Percentiles rank a stretch among this genome's conserved stretches.
phyloP scores from a whole-genome alignment of 208 protist genomes.

The Trypanosoma rangeli region DNA sequence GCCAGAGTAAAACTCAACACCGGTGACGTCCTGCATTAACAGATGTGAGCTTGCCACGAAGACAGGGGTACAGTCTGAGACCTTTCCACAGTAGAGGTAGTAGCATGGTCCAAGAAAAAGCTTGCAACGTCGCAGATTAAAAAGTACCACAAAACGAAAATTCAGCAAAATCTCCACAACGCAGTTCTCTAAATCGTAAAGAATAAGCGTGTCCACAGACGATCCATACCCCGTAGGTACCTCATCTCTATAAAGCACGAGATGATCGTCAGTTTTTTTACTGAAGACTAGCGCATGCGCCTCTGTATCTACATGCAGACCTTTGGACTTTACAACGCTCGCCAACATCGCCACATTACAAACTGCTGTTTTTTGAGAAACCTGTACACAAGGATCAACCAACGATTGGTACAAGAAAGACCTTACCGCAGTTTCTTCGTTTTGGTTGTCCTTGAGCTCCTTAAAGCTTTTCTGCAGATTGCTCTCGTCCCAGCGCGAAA shows the following conservation, averaged over 20 bases:
- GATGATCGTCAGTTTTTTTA: slow-evolving; percentile 25
- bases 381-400: neutral
- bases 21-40: slow-evolving; percentile 27
- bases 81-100: slow-evolving; percentile 42
- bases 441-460: neutral
- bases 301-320: slow-evolving; percentile 22
- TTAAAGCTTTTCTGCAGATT: too few relatives aligned
- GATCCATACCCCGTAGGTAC: slow-evolving; percentile 27
- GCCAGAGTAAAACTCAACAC: slow-evolving; percentile 28
- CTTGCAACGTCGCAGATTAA: slow-evolving; percentile 44
- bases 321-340: slow-evolving; percentile 10
- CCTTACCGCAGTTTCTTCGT: neutral
- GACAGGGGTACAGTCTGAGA: slow-evolving; percentile 41
- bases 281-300: slow-evolving; percentile 44
- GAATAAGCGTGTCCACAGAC: slow-evolving; percentile 48
- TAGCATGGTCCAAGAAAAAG: slow-evolving; percentile 64
- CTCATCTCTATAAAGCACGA: slow-evolving; percentile 37
- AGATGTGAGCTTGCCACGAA: slow-evolving; percentile 40
- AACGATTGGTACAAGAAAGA: neutral
- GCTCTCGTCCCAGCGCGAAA: neutral
- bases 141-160: slow-evolving; percentile 63
- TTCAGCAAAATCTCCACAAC: slow-evolving; percentile 42
- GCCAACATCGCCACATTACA: neutral
- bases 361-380: neutral
- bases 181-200: slow-evolving; percentile 56